Conservation (phyloP, 129 eudicot species). For the Heracleum sosnowskyi region DNA sequence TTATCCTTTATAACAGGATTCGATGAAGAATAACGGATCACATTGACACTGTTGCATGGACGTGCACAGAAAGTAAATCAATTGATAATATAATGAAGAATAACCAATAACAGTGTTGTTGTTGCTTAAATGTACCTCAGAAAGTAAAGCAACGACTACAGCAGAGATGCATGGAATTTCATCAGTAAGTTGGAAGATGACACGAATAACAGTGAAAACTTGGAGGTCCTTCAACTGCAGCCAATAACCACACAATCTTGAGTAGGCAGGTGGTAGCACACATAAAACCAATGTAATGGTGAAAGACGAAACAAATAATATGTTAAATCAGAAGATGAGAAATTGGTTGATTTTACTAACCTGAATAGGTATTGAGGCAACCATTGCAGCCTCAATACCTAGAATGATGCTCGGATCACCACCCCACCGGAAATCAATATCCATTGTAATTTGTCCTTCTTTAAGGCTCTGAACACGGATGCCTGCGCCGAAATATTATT, state of each 20-base stretch:
- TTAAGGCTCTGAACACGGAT: conserved; percentile 93
- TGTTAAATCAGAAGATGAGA: background rate
- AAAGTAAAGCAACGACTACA: conserved; percentile 90
- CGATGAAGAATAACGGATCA: background rate
- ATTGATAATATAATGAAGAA: conserved; percentile 14
- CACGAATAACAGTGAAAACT: conserved; percentile 89
- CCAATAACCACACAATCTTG: conserved; percentile 9
- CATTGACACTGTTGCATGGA: background rate
- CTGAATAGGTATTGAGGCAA: conserved; percentile 96
- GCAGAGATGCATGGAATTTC: conserved; percentile 99
- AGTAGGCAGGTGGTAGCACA: background rate
- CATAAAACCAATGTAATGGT: background rate
- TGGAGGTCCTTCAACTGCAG: conserved; percentile 90
- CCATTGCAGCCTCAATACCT: conserved; percentile 79
- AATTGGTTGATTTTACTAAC: conserved; percentile 23
- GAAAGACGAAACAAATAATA: background rate
- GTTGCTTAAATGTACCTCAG: conserved; percentile 46
- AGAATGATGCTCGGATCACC: conserved; percentile 86
- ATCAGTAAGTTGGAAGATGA: conserved; percentile 83
- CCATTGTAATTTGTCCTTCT: conserved; percentile 91
- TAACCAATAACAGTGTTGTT: background rate
- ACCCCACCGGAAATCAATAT: conserved; percentile 97
- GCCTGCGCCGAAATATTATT: conserved; percentile 42
- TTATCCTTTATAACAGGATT: background rate
- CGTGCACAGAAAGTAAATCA: conserved; percentile 76